Base-by-base conservation (phyloP, 108 stramenopile genomes). In the Parietichytrium sp. region DNA sequence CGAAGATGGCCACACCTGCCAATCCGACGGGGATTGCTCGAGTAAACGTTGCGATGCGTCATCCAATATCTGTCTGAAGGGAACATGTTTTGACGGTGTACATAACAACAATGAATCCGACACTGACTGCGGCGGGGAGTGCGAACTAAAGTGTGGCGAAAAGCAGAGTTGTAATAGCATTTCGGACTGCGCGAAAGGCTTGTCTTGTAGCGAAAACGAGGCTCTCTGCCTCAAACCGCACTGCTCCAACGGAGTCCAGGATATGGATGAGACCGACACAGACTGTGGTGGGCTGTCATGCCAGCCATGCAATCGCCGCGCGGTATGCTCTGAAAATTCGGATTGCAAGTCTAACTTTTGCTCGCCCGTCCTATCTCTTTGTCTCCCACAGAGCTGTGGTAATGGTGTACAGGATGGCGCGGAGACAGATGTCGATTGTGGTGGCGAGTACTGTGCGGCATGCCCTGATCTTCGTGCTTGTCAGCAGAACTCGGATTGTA, bases 161-260 rank as follows among this genome's bases (percentile, higher is more conserved):
- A 45, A 45, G 10, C 36, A 42, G 10, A 27, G 16, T 7, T 72
- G 61, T 42, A 72, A 72, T 42, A 42, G 61, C 29, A 72, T 45
- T 42, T 13, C 13, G 10, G 61, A 72, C 20, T 72, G 61, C 42
- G 3, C 2, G 6, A 42, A 42, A n/a, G 61, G 45, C 20, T 42
- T 72, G 23, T 45, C 45, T 27, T 72, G 61, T 25, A 42, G 45
- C 20, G 61, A 72, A 25, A 42, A 72, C 61, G 61, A 33, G 38
- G 61, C 61, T 6, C 61, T 33, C 42, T 72, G 61, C 61, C 42
- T 72, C 10, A 33, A 33, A 18, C 29, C 0, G 0, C 61, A 27
- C 25, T 81, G 81, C 54, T 38, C 54, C 29, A 81, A 81, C 54
- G 54, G 54, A 25, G 29, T 81, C 42, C 81, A 54, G 38, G 81